Evolutionary conservation across 2,329 filamentous ascomycete species (phyloP).

Genomic region (Cercospora janseana): DNA sequence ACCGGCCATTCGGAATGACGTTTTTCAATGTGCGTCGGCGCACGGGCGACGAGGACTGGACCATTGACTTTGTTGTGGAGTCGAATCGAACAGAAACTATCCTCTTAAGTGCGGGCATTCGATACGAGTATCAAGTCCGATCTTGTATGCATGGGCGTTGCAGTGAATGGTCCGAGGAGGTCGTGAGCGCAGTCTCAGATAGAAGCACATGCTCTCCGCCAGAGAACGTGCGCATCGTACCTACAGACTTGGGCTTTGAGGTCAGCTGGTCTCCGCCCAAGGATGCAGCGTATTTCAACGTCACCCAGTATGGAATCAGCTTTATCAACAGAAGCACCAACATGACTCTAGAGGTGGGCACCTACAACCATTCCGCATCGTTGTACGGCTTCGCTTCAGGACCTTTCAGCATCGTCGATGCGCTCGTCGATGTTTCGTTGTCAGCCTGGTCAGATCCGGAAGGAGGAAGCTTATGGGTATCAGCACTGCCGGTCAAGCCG

Average conservation of each 20-base stretch:
- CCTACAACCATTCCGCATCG: conserved; percentile 3
- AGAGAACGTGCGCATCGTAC: background rate
- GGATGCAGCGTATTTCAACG: conserved; percentile 8
- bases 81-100: conserved; percentile 13
- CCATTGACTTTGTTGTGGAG: background rate
- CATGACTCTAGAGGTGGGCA: background rate
- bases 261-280: conserved; percentile 10
- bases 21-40: conserved; percentile 12
- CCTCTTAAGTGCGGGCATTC: conserved; percentile 9
- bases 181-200: conserved; percentile 10
- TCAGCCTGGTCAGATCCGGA: conserved; percentile 6
- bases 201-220: conserved; percentile 14
- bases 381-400: conserved; percentile 10
- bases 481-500: conserved; percentile 1
- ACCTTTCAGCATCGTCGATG: conserved; percentile 7
- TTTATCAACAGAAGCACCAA: background rate
- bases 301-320: conserved; percentile 9
- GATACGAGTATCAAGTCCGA: conserved; percentile 17
- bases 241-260: conserved; percentile 10
- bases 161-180: conserved; percentile 8
- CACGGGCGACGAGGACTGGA: conserved; percentile 2
- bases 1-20: conserved; percentile 10
- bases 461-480: conserved; percentile 1
- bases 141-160: conserved; percentile 14
- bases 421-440: background rate